Evolutionary conservation across 305 asterid species (phyloP).

Genomic region (Fraxinus latifolia): DNA sequence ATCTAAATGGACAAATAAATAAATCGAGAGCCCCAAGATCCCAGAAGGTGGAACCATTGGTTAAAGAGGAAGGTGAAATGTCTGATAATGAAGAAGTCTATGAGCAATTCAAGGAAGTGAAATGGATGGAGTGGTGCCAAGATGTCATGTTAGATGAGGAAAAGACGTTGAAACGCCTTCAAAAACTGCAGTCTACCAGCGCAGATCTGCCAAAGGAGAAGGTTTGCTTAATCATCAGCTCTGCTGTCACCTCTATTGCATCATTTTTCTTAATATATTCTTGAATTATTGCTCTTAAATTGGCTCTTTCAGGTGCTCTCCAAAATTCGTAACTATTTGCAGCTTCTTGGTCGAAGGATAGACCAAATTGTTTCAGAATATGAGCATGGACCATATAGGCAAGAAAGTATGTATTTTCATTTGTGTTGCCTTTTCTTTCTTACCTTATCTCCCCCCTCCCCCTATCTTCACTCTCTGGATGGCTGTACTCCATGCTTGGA

Average conservation of each 20-base stretch:
- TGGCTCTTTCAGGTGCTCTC: slow-evolving; percentile 63
- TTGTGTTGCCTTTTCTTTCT: background rate
- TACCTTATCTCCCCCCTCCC: background rate
- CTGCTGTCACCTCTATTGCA: slow-evolving; percentile 14
- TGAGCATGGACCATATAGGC: slow-evolving; percentile 69
- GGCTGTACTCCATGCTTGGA: background rate
- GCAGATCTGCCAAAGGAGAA: slow-evolving; percentile 88
- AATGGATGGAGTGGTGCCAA: slow-evolving; percentile 99
- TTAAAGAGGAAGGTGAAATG: slow-evolving; percentile 99
- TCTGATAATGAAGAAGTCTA: slow-evolving; percentile 90
- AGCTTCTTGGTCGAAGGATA: slow-evolving; percentile 91
- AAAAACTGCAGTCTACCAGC: slow-evolving; percentile 82
- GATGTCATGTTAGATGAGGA: slow-evolving; percentile 84
- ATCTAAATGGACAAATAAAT: slow-evolving; percentile 37
- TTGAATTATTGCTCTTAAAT: slow-evolving; percentile 15
- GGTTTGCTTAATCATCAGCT: slow-evolving; percentile 39
- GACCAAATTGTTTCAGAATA: slow-evolving; percentile 81
- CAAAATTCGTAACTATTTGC: slow-evolving; percentile 81
- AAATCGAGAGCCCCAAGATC: slow-evolving; percentile 54
- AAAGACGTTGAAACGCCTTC: slow-evolving; percentile 85
- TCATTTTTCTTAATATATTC: slow-evolving; percentile 4
- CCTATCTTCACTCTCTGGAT: slow-evolving; percentile 1
- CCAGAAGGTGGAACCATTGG: slow-evolving; percentile 73
- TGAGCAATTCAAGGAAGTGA: slow-evolving; percentile 96
- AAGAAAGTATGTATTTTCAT: slow-evolving; percentile 66